phyloP scores from a whole-genome alignment of 176 grass and related monocot genomes.

The Phragmites australis region DNA sequence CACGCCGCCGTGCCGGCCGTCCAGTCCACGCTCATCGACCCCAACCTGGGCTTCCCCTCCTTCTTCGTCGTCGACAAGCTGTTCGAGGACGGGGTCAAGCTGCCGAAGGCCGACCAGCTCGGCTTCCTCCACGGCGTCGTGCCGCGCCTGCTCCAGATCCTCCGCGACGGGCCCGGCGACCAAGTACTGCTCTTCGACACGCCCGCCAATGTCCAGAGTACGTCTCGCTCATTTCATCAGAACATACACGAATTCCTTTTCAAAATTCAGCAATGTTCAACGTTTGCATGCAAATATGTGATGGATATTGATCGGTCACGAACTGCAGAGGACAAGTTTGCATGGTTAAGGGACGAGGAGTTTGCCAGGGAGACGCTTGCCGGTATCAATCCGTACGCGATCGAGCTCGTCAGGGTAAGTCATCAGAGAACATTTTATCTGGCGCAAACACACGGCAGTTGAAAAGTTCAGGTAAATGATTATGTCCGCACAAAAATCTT shows the following conservation, averaged over 20 bases:
- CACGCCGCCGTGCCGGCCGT: constrained; percentile 50
- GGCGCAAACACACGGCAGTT: neutral
- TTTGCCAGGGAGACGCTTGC: constrained; percentile 82
- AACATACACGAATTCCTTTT: neutral
- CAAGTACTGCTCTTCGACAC: constrained; percentile 46
- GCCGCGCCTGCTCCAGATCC: constrained; percentile 40
- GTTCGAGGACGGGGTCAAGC: constrained; percentile 65
- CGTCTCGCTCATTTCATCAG: neutral
- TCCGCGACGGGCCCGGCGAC: constrained; percentile 39
- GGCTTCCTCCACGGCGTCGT: constrained; percentile 43
- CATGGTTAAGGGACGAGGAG: constrained; percentile 81
- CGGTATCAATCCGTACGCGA: constrained; percentile 66
- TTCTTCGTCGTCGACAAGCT: constrained; percentile 71
- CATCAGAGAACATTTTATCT: neutral
- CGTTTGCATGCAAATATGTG: neutral
- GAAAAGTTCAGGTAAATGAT: neutral
- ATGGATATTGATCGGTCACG: neutral
- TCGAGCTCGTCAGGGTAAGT: constrained; percentile 70
- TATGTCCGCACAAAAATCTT: neutral
- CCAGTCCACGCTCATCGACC: constrained; percentile 49
- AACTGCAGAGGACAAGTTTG: constrained; percentile 71
- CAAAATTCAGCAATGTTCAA: neutral
- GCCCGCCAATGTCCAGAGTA: constrained; percentile 62
- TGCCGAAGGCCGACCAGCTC: constrained; percentile 34
- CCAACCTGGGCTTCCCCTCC: constrained; percentile 36